Base-by-base conservation (phyloP, 768 basidiomycete species). In the Termitomyces sp. region DNA sequence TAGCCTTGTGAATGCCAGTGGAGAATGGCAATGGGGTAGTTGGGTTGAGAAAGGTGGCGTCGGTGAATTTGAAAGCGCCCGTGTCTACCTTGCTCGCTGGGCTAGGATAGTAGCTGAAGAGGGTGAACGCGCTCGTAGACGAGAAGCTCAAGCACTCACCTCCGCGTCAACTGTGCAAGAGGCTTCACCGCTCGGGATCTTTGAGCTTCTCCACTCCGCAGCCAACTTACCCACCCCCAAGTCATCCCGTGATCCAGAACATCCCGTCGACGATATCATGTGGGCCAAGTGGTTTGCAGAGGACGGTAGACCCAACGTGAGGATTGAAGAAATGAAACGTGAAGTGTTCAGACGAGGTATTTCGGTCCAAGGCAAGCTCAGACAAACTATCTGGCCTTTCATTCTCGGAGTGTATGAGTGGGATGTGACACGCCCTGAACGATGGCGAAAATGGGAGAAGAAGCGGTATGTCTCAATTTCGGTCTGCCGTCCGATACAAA, bases 61-160 rank as follows among this genome's bases (percentile, higher is more conserved):
- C 2, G 94, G 93, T 6, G 94, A 97, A 68, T 98, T 96, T 68
- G 97, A 98, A 72, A 91, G 91, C 58, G 97, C 97, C 0, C 79
- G 95, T 5, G 91, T 98, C 7, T 98, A 98, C 69, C 82, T 99
- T 9, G 97, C 97, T 10, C 79, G 92, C 32, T 99, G 97, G 97
- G 97, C 97, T 3, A 80, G 95, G 49, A 89, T 94, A 57, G 97
- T 98, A 1, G 97, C 97, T 2, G 97, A 99, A 70, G 97, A 98
- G 68, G 97, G 97, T 17, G 97, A 99, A 69, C 80, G 92, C 16
- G 85, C 94, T 5, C 79, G 97, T 42, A 73, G 85, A 61, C 80
- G 82, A 43, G 97, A 99, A 69, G 84, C 89, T 0, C 87, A 88
- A 66, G 76, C 80, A 0, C 63, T 90, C 12, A 83, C 84, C 3